Evolutionary conservation across 768 basidiomycete species (phyloP), one percentile per base, ranked within the genome.

Genomic region (Rossbeevera mucosa): DNA sequence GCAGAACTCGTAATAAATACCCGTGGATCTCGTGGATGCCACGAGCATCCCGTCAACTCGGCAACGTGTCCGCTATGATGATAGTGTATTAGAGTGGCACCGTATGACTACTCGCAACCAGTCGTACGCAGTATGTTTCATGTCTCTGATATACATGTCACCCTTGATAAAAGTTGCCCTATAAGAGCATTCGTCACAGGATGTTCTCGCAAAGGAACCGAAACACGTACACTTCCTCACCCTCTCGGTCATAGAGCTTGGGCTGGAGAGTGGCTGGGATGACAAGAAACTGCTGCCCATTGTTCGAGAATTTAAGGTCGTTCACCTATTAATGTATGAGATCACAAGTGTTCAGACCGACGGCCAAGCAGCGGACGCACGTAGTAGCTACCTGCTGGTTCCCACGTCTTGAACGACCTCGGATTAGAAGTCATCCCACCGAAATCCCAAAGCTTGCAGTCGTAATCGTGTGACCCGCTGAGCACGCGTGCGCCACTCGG

Each of bases 361-460:
- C 44, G 14, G 40, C 12, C 33, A 33, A 47, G 53, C 36, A 47
- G 22, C 14, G 43, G 54, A 66, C 70, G 51, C 58, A 94, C 93
- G 72, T 94, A 85, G 71, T 96, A 96, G 61, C 85, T 91, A 57
- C 91, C 93, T 53, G 89, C 85, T 55, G 94, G 90, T 67, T 99
- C 96, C 84, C 90, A 98, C 59, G 82, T 90, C 73, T 94, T 90
- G 81, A 99, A 98, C 14, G 96, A 94, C 70, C 91, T 91, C 70
- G 86, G 85, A 57, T 83, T 74, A 56, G 78, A 74, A 64, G 91
- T 88, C 96, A 99, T 99, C 14, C 96, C 96, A 60, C 95, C 95
- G 71, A 98, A 98, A 71, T 99, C 96, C 94, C 95, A 99, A 49
- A 99, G 71, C 73, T 98, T 98, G 71, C 88, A 86, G 70, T 99